Evolutionary conservation across 371 early-diverging fungal genomes (phyloP), one percentile per base, ranked within the genome.

Genomic region (Syncephalastrum contaminatum): DNA sequence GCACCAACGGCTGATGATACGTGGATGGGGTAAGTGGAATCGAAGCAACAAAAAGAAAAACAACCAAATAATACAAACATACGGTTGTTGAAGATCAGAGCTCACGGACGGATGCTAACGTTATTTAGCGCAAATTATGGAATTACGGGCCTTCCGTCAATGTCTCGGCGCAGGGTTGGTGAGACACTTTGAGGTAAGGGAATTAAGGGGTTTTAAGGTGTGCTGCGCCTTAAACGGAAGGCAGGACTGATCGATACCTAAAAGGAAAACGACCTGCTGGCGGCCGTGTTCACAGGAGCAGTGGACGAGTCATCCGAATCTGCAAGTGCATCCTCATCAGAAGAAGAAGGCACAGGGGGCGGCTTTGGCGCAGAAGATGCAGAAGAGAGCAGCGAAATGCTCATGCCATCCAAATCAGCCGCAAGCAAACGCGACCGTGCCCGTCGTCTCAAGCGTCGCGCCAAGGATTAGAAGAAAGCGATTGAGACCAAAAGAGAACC

Each of bases 11-110:
- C 53, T 80, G 39, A 51, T 65, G 10, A 72, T 80, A 54, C 63
- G 69, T 47, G 76, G 80, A 42, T 75, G 76, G 80, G 72, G 79
- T 68, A 56, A 56, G 50, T 22, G 4, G 40, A 18, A 40, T 41
- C 42, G 20, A 21, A 43, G 12, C 6, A 43, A 19, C 42, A 27
- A 44, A 44, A 43, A 54, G 48, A 47, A 19, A 7, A 51, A 4
- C 15, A 40, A 4, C 16, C 7, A 15, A 13, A 40, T 15, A 14
- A 12, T 27, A 22, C 7, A 27, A 39, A 49, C 15, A 41, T 25
- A 22, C 44, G 25, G 36, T 46, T 54, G 16, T 36, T 18, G 15
- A 7, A 16, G n/a, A 15, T 43, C 25, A 25, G 7, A 25, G 25
- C 25, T 22, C 39, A 18, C 18, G 18, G 19, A 24, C 25, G 3